These are phyloP conservation scores for Panellus pusillus DNA, from an alignment of 768 basidiomycete species.

Conservation along the genomic window DNA sequence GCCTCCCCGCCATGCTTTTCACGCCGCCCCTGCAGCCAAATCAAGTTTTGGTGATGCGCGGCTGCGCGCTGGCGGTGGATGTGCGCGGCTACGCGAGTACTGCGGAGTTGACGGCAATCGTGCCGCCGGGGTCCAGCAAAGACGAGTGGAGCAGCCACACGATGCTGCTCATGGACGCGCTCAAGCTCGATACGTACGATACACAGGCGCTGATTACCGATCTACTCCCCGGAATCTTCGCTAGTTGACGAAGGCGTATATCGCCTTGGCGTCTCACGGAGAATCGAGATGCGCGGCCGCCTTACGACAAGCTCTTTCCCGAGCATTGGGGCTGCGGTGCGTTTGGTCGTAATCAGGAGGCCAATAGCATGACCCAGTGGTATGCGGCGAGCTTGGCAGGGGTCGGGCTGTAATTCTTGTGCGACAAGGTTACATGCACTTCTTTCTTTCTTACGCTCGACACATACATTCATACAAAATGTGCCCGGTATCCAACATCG, in stretches of 20 bases:
- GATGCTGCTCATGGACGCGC: slow-evolving; percentile 22
- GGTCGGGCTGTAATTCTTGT: slow-evolving; percentile 9
- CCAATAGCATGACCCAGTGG: slow-evolving; percentile 19
- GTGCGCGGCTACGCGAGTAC: slow-evolving; percentile 8
- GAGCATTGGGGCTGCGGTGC: slow-evolving; percentile 23
- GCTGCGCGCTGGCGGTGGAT: slow-evolving; percentile 3
- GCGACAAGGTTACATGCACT: slow-evolving; percentile 5
- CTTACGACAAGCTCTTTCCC: slow-evolving; percentile 14
- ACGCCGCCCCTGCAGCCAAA: too few species aligned
- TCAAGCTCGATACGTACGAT: slow-evolving; percentile 15
- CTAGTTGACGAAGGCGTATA: slow-evolving; percentile 17
- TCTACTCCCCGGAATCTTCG: slow-evolving; percentile 15
- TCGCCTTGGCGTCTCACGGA: slow-evolving; percentile 11
- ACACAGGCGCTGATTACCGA: slow-evolving; percentile 1
- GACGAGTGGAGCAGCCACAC: slow-evolving; percentile 16
- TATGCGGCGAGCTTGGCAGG: slow-evolving; percentile 18
- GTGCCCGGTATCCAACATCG: too few species aligned
- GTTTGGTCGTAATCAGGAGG: slow-evolving; percentile 18
- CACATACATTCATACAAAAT: too few species aligned
- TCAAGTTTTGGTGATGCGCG: too few species aligned
- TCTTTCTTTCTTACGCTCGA: too few species aligned
- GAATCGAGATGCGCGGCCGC: too few species aligned
- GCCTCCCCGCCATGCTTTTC: too few species aligned
- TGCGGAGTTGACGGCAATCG: not conserved
- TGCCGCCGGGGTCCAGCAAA: not conserved